Conservation (phyloP, 805 yeast genomes). For the Wickerhamiella sorbophila region DNA sequence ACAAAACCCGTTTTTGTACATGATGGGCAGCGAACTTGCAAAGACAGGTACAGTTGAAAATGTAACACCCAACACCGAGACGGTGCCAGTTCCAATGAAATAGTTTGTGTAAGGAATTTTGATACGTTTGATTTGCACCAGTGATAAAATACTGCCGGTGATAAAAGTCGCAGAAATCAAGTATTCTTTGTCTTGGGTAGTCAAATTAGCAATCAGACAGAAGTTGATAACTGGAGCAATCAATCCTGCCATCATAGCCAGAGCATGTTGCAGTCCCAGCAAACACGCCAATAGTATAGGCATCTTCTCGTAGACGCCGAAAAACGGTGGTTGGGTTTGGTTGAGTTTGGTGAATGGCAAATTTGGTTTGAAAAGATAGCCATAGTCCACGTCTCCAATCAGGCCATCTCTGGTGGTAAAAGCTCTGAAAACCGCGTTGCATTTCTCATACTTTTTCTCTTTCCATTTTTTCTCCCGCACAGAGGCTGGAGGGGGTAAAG, state of each 20-base stretch:
- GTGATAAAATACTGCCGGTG: slow-evolving; percentile 50
- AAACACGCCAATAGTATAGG: slow-evolving; percentile 62
- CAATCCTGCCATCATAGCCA: slow-evolving; percentile 81
- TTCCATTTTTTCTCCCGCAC: neutral
- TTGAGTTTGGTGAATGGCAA: slow-evolving; percentile 48
- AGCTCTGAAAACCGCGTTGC: slow-evolving; percentile 6
- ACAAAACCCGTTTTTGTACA: slow-evolving; percentile 61
- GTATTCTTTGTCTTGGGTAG: slow-evolving; percentile 36
- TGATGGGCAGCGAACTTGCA: slow-evolving; percentile 55
- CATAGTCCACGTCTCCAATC: slow-evolving; percentile 79
- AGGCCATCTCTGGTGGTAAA: slow-evolving; percentile 66
- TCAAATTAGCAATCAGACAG: slow-evolving; percentile 42
- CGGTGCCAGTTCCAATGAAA: slow-evolving; percentile 68
- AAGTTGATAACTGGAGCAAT: slow-evolving; percentile 70
- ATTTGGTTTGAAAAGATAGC: slow-evolving; percentile 62
- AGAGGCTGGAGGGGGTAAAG: neutral
- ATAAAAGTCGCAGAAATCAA: slow-evolving; percentile 58
- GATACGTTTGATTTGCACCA: slow-evolving; percentile 65
- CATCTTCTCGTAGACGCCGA: slow-evolving; percentile 64
- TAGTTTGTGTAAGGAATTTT: slow-evolving; percentile 57
- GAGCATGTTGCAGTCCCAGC: slow-evolving; percentile 69
- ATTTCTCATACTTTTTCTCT: slow-evolving; percentile 3
- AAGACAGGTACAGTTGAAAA: slow-evolving; percentile 77
- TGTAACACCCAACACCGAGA: slow-evolving; percentile 81
- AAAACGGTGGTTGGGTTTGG: slow-evolving; percentile 53